Percentiles rank a stretch among this genome's conserved stretches.
These are phyloP conservation scores for Didymella exigua DNA, from an alignment of 2,329 filamentous ascomycete species.

Conservation along the genomic window DNA sequence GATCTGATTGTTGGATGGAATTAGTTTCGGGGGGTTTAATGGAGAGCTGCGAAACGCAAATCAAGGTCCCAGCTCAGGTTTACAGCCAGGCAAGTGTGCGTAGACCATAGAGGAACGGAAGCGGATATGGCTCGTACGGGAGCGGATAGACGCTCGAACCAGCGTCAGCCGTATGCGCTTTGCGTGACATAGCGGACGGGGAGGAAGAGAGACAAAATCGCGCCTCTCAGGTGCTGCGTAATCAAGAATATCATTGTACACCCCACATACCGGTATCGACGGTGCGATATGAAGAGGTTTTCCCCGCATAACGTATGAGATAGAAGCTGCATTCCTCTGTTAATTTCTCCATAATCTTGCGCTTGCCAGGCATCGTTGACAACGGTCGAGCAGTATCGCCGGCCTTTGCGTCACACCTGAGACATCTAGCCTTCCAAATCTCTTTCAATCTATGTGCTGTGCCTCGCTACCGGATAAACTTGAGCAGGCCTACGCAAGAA, in stretches of 20 bases:
- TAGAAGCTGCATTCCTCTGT: neutral
- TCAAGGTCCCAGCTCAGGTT: too few relatives aligned
- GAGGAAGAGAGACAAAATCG: too few relatives aligned
- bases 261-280: neutral
- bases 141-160: neutral
- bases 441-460: slow-evolving; percentile 8
- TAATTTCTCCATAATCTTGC: neutral
- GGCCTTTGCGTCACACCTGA: slow-evolving; percentile 1
- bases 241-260: neutral
- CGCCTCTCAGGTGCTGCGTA: neutral
- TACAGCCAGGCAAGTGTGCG: too few relatives aligned
- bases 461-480: slow-evolving; percentile 9
- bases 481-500: neutral
- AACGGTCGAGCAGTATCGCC: neutral
- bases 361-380: neutral
- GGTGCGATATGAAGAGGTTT: neutral
- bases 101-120: neutral
- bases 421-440: neutral
- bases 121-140: neutral
- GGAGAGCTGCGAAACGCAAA: too few relatives aligned
- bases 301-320: neutral
- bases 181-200: neutral
- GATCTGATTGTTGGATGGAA: too few relatives aligned
- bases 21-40: too few relatives aligned
- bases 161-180: neutral